phyloP scores from a whole-genome alignment of 768 basidiomycete genomes.

The Jaapia argillacea region DNA sequence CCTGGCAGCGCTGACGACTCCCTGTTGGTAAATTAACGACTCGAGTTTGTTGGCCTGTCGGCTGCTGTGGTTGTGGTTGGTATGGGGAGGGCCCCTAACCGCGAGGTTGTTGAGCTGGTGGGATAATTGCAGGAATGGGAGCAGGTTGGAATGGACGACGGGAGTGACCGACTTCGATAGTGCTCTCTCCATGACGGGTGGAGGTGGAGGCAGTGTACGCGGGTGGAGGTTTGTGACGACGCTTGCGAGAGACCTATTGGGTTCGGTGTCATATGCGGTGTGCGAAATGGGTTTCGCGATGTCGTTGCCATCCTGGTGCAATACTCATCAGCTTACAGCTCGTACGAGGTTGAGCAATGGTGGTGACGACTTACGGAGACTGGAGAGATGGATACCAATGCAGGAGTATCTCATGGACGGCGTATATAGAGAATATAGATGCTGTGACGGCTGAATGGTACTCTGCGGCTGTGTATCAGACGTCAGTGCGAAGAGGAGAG shows the following conservation, averaged over 20 bases:
- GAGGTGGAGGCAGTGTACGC: constrained; percentile 58
- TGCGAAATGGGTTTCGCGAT: constrained; percentile 24
- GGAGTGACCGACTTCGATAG: constrained; percentile 50
- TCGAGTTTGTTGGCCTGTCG: too few relatives aligned
- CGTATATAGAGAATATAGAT: too few relatives aligned
- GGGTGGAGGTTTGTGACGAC: constrained; percentile 44
- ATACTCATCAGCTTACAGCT: not conserved
- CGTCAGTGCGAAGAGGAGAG: too few relatives aligned
- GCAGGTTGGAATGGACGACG: constrained; percentile 45
- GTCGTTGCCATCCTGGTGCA: not conserved
- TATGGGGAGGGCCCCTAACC: constrained; percentile 11
- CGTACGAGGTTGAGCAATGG: too few relatives aligned
- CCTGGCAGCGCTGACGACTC: too few relatives aligned
- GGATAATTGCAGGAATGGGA: constrained; percentile 4
- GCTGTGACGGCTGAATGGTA: too few relatives aligned
- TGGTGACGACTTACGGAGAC: too few relatives aligned
- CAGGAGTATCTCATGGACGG: too few relatives aligned
- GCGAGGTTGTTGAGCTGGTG: constrained; percentile 1
- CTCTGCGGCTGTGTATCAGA: too few relatives aligned
- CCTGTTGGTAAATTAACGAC: too few relatives aligned
- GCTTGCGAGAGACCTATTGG: constrained; percentile 15
- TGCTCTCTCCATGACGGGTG: constrained; percentile 43
- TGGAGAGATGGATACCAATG: too few relatives aligned
- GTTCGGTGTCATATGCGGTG: constrained; percentile 18
- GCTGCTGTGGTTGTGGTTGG: constrained; percentile 2